Evolutionary conservation across 805 yeast species (phyloP).

Genomic region (Candida golubevii): DNA sequence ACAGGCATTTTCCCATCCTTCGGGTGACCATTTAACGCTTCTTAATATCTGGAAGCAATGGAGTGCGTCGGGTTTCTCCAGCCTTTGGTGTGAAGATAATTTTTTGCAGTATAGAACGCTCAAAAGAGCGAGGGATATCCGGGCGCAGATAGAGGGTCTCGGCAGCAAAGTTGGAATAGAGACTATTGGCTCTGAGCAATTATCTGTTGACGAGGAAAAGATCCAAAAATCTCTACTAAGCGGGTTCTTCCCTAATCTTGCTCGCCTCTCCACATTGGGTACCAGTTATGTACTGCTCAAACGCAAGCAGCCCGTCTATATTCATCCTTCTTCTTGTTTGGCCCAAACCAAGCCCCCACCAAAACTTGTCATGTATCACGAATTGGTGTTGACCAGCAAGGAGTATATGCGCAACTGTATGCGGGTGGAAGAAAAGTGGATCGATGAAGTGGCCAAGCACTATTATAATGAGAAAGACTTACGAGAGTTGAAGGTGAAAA

Average conservation of each 20-base stretch:
- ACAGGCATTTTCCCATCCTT: conserved; percentile 48
- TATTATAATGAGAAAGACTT: conserved; percentile 32
- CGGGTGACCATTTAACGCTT: conserved; percentile 78
- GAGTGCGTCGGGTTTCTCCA: conserved; percentile 61
- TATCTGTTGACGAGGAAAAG: conserved; percentile 16
- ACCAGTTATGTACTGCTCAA: conserved; percentile 64
- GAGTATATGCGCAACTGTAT: conserved; percentile 85
- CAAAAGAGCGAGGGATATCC: conserved; percentile 61
- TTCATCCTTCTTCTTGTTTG: conserved; percentile 84
- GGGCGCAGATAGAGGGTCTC: conserved; percentile 62
- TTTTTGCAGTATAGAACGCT: conserved; percentile 74
- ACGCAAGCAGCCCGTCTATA: conserved; percentile 64
- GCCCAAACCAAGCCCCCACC: conserved; percentile 67
- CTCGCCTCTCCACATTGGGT: conserved; percentile 56
- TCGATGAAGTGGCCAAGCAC: conserved; percentile 71
- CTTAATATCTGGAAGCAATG: conserved; percentile 76
- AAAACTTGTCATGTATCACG: conserved; percentile 71
- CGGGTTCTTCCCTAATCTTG: conserved; percentile 68
- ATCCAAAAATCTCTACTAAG: conserved; percentile 56
- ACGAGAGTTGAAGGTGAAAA: not conserved
- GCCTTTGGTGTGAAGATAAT: conserved; percentile 82
- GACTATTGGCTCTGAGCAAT: conserved; percentile 12
- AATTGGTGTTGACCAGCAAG: conserved; percentile 75
- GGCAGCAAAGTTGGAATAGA: conserved; percentile 51
- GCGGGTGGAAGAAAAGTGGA: conserved; percentile 68